These are phyloP conservation scores for Malus orientalis DNA, from an alignment of 306 rosid species.

Conservation along the genomic window DNA sequence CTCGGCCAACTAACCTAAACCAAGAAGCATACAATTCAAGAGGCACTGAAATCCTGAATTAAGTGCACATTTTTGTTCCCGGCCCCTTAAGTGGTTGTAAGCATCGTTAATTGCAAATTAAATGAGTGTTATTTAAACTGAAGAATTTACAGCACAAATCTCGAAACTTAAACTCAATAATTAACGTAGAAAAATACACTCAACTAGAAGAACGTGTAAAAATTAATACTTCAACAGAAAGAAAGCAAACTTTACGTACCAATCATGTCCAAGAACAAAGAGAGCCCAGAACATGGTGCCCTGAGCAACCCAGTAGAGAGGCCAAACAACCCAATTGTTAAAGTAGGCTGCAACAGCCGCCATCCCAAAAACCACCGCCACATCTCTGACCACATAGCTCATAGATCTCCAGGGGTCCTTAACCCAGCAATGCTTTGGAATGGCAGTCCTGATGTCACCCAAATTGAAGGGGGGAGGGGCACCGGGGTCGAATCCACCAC, in stretches of 20 bases:
- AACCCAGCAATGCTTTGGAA: conserved; percentile 96
- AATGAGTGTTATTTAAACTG: no score
- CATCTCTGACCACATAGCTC: conserved; percentile 95
- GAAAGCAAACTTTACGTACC: conserved; percentile 33
- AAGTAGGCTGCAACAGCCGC: conserved; percentile 72
- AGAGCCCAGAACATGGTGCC: conserved; percentile 99
- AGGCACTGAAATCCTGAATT: no score
- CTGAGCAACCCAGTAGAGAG: conserved; percentile 96
- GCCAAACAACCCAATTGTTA: conserved; percentile 86
- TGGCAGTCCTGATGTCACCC: conserved; percentile 74
- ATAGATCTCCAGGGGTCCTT: conserved; percentile 84
- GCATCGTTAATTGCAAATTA: no score
- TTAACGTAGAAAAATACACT: background rate
- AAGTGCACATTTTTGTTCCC: no score
- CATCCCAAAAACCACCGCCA: conserved; percentile 66
- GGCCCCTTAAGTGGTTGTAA: no score
- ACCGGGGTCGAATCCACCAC: conserved; percentile 54
- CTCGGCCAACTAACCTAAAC: no score
- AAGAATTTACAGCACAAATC: no score
- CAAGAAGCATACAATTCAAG: background rate
- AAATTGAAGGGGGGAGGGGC: conserved; percentile 74
- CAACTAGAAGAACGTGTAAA: background rate
- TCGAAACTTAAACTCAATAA: no score
- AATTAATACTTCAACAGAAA: background rate
- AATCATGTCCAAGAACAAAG: conserved; percentile 98